Conservation (phyloP, 495 filamentous ascomycete species). For the Daldinia vernicosa region DNA sequence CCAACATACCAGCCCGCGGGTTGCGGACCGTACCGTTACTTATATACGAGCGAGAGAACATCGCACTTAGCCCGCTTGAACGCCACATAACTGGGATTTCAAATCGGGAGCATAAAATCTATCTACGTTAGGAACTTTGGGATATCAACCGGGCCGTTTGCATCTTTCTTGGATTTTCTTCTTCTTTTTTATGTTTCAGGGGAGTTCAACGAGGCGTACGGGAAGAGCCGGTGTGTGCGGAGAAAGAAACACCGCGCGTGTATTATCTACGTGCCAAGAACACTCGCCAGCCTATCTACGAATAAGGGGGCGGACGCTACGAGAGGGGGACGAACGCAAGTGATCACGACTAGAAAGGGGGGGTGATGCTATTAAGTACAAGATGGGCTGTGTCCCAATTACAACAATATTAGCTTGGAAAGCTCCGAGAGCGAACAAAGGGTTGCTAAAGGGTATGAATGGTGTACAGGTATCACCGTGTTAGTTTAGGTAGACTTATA, state of each 20-base stretch:
- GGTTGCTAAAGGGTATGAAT: constrained; percentile 2
- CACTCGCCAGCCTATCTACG: constrained; percentile 1
- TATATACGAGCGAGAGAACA: neutral
- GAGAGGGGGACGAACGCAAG: constrained; percentile 38
- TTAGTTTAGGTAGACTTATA: constrained; percentile 38
- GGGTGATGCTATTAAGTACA: constrained; percentile 13
- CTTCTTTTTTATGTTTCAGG: constrained; percentile 2
- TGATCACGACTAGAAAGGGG: constrained; percentile 20
- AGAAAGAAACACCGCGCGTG: constrained; percentile 30
- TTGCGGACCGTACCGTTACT: neutral
- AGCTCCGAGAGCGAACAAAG: constrained; percentile 11
- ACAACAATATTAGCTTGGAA: neutral
- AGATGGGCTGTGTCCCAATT: constrained; percentile 7
- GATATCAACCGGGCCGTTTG: constrained; percentile 20
- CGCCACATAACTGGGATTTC: neutral
- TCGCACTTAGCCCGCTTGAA: neutral
- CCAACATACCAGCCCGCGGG: constrained; percentile 4
- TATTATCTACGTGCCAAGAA: constrained; percentile 27
- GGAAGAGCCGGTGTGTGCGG: constrained; percentile 26
- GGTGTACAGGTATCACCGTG: constrained; percentile 35
- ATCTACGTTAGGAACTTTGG: neutral
- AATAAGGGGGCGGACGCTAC: constrained; percentile 7
- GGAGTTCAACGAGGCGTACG: constrained; percentile 28
- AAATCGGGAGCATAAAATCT: neutral
- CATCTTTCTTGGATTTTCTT: neutral